Evolutionary conservation across 805 yeast species (phyloP).

Genomic region (Zygosaccharomyces lentus): DNA sequence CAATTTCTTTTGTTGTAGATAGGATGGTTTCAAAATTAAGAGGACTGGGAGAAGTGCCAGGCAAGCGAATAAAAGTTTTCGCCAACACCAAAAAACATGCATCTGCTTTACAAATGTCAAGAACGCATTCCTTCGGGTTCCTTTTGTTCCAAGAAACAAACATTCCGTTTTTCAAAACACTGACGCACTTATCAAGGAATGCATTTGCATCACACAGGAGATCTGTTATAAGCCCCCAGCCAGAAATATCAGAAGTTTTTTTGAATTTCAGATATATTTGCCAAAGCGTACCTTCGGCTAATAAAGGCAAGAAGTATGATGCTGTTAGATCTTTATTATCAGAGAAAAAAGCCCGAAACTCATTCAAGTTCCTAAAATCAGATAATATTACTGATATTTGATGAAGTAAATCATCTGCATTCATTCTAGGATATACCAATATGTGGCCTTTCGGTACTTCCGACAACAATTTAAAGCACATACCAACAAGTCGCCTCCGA

Average conservation of each 20-base stretch:
- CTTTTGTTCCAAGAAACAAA: conserved; percentile 9
- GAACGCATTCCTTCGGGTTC: not conserved
- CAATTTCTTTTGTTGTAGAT: conserved; percentile 2
- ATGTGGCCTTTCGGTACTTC: conserved; percentile 20
- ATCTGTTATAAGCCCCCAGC: conserved; percentile 11
- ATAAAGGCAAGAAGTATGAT: conserved; percentile 20
- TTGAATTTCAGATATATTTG: conserved; percentile 6
- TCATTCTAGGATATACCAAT: conserved; percentile 14
- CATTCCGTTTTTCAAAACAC: conserved; percentile 10
- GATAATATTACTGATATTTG: conserved; percentile 14
- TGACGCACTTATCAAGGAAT: conserved; percentile 10
- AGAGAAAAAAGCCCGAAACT: conserved; percentile 24
- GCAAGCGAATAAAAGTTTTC: conserved; percentile 5
- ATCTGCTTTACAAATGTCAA: conserved; percentile 12
- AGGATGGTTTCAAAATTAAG: not conserved
- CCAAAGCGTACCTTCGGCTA: conserved; percentile 24
- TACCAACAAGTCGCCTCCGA: conserved; percentile 20
- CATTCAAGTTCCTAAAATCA: conserved; percentile 15
- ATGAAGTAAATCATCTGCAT: conserved; percentile 13
- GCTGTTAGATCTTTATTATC: conserved; percentile 14
- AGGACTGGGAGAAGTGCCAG: not conserved
- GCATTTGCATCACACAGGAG: conserved; percentile 8
- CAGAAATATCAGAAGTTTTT: not conserved
- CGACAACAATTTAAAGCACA: conserved; percentile 18
- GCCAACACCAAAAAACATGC: conserved; percentile 11